phyloP scores from a whole-genome alignment of 2,329 filamentous ascomycete species.

The Paecilomyces niveus region DNA sequence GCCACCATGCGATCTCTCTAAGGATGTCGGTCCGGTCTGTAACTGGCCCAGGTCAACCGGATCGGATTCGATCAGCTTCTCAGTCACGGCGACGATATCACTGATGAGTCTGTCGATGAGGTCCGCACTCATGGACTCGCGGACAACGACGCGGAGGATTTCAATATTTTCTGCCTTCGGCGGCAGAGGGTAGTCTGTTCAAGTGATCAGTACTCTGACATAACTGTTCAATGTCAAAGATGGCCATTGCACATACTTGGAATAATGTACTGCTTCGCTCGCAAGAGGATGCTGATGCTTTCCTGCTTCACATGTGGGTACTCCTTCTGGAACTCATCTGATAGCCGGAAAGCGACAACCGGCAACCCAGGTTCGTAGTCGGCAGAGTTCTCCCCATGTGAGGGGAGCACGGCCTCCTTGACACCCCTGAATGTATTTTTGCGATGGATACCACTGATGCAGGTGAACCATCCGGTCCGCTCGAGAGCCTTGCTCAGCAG shows the following conservation, averaged over 20 bases:
- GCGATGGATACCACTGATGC: constrained; percentile 59
- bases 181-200: constrained; percentile 56
- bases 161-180: constrained; percentile 55
- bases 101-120: constrained; percentile 56
- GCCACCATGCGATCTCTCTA: constrained; percentile 35
- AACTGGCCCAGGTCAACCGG: constrained; percentile 45
- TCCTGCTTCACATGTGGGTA: constrained; percentile 60
- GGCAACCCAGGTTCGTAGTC: constrained; percentile 60
- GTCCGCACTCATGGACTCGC: constrained; percentile 63
- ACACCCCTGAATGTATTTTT: constrained; percentile 43
- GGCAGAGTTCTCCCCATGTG: constrained; percentile 46
- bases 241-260: constrained; percentile 43
- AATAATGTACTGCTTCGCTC: constrained; percentile 64
- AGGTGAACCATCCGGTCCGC: constrained; percentile 59
- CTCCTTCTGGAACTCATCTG: constrained; percentile 53
- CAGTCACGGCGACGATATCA: constrained; percentile 55
- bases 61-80: constrained; percentile 51
- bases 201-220: background rate
- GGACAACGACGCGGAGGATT: constrained; percentile 60
- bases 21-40: constrained; percentile 31
- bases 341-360: constrained; percentile 61
- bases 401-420: constrained; percentile 34
- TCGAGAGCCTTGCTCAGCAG: constrained; percentile 58
- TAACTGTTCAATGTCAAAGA: background rate
- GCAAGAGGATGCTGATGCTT: constrained; percentile 54